Percentiles rank a stretch among this genome's conserved stretches.
Conservation (phyloP, 495 filamentous ascomycete genomes). For the Neurospora sublineolata region DNA sequence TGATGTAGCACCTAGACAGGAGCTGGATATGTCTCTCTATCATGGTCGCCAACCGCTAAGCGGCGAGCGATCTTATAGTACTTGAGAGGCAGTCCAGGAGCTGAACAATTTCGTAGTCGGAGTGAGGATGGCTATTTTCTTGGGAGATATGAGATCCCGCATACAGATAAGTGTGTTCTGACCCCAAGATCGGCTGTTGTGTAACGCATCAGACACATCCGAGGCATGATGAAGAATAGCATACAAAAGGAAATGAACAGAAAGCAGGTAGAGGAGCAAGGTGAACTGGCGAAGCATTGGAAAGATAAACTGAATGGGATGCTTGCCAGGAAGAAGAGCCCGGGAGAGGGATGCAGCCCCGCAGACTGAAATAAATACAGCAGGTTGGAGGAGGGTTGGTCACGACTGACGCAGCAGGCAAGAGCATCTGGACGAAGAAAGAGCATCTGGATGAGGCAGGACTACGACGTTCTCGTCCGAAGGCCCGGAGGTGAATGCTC, state of each 20-base stretch:
- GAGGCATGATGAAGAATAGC: background rate
- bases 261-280: background rate
- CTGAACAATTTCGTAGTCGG: background rate
- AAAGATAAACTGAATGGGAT: background rate
- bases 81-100: background rate
- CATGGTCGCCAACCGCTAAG: background rate
- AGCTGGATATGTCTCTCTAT: background rate
- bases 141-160: background rate
- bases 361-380: background rate
- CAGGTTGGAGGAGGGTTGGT: background rate
- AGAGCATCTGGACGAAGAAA: background rate
- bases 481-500: background rate
- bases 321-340: background rate
- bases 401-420: background rate
- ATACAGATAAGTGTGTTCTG: background rate
- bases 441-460: background rate
- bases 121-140: background rate
- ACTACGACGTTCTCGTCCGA: background rate
- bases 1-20: background rate
- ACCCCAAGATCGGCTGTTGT: background rate
- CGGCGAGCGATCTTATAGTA: background rate
- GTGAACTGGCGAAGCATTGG: background rate
- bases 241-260: background rate
- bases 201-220: background rate
- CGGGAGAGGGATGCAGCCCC: background rate